Base-by-base conservation (phyloP, 2,329 filamentous ascomycete genomes). In the Neurospora sp. region DNA sequence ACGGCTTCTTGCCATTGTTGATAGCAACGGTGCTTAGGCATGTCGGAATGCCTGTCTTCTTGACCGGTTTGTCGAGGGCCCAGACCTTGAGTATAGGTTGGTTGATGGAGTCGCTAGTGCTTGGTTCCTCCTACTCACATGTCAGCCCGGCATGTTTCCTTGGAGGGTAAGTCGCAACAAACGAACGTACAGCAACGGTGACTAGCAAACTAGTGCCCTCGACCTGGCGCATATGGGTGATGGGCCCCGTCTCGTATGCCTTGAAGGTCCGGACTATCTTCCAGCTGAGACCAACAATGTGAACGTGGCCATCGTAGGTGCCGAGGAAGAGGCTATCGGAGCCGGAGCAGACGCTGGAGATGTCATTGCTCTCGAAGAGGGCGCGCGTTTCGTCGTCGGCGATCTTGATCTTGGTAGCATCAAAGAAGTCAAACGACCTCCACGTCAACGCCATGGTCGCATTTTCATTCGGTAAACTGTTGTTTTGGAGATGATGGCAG, bases 401-500 rank as follows among this genome's bases (percentile, higher is more conserved):
- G 76, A 94, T 86, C 78, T 91, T 89, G 80, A 97, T 90, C 79
- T 92, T 90, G 79, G 89, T 89, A 80, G 97, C 93, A 82, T 97
- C 93, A 87, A 99, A 98, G 90, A 99, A 99, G 86, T 97, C 94
- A 84, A 99, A 99, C 76, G 91, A 90, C 91, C 97, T 97, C 95
- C 96, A 98, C 71, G 76, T 78, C 73, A 78, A 73, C 72, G 78
- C 77, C 78, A 79, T 79, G 71, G 73, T 76, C 68, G 76, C 76
- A 78, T 78, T 73, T 73, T 75, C 39, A 67, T 70, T 67, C 67
- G 28, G 52, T 62, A 17, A 62, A 17, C 10, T 36, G 52, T 68
- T 58, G 52, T 68, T 28, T 28, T 28, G 28, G 28, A 28, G 28
- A 28, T 28, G 28, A 28, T 28, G 28, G 28, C 28, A 28, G 28